These are phyloP conservation scores for Diaporthe vaccinii DNA, from an alignment of 2,329 filamentous ascomycete genomes.

Conservation along the genomic window DNA sequence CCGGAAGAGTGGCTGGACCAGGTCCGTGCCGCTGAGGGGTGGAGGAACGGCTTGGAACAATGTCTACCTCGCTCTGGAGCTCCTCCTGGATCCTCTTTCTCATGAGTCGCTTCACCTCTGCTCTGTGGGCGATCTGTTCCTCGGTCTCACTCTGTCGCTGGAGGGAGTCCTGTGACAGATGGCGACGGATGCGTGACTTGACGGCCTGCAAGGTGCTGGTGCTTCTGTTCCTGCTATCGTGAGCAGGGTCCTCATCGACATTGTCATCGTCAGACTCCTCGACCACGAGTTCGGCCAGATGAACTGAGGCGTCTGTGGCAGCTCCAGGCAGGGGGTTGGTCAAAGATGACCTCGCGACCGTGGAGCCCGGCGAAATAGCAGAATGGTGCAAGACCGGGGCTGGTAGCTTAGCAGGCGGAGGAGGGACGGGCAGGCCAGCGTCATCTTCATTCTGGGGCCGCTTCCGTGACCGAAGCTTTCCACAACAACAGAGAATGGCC, in stretches of 20 bases:
- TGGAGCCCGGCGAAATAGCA: slow-evolving; percentile 38
- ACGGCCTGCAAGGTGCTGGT: slow-evolving; percentile 59
- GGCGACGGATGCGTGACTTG: slow-evolving; percentile 59
- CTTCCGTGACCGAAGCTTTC: slow-evolving; percentile 42
- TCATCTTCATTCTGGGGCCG: slow-evolving; percentile 9
- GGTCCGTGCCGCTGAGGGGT: slow-evolving; percentile 46
- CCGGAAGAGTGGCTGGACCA: slow-evolving; percentile 50
- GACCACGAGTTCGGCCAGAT: slow-evolving; percentile 50
- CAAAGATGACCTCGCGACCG: slow-evolving; percentile 42
- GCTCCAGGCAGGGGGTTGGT: slow-evolving; percentile 42
- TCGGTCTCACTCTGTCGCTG: slow-evolving; percentile 60
- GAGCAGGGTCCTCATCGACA: slow-evolving; percentile 52
- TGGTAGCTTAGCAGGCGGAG: slow-evolving; percentile 42
- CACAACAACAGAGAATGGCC: slow-evolving; percentile 54
- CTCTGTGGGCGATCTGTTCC: slow-evolving; percentile 67
- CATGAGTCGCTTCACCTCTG: slow-evolving; percentile 68
- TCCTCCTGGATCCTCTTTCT: slow-evolving; percentile 71
- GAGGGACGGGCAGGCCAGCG: slow-evolving; percentile 38
- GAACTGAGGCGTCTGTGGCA: slow-evolving; percentile 42
- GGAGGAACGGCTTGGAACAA: slow-evolving; percentile 49
- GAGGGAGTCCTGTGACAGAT: slow-evolving; percentile 60
- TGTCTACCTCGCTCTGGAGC: slow-evolving; percentile 61
- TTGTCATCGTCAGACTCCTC: slow-evolving; percentile 59
- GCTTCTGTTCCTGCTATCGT: slow-evolving; percentile 50
- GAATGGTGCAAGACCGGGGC: slow-evolving; percentile 42